Percentiles rank a stretch among this genome's conserved stretches.
Evolutionary conservation across 1,139 yeast species (phyloP).

Genomic region (Scheffersomyces cryptocercus): DNA sequence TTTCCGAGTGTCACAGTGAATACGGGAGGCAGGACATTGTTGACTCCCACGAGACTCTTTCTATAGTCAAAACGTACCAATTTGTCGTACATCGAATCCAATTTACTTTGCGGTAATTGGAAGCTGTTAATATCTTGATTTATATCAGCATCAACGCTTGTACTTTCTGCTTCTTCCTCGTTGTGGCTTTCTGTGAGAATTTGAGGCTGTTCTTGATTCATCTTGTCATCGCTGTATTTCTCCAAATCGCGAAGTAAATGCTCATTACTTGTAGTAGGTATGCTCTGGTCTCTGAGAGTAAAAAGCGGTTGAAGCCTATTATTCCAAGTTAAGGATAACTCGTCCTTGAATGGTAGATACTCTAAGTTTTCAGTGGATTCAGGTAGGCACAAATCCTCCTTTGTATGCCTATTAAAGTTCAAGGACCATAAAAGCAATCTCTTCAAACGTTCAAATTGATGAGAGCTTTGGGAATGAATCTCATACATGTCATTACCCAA

Average conservation of each 20-base stretch:
- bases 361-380: slow-evolving; percentile 4
- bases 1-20: slow-evolving; percentile 42
- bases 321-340: slow-evolving; percentile 38
- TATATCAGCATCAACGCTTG: neutral
- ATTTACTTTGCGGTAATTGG: slow-evolving; percentile 4
- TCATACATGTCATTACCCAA: slow-evolving; percentile 25
- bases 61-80: slow-evolving; percentile 22
- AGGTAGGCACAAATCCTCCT: slow-evolving; percentile 22
- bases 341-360: slow-evolving; percentile 32
- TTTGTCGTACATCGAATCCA: slow-evolving; percentile 14
- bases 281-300: slow-evolving; percentile 10
- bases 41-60: slow-evolving; percentile 15
- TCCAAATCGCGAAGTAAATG: slow-evolving; percentile 15
- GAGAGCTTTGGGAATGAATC: slow-evolving; percentile 28
- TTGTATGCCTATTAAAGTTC: slow-evolving; percentile 33
- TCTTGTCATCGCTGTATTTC: slow-evolving; percentile 20
- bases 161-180: no score
- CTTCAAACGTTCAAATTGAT: slow-evolving; percentile 34
- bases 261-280: slow-evolving; percentile 3
- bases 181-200: no score
- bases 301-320: slow-evolving; percentile 25
- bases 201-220: slow-evolving; percentile 4
- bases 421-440: slow-evolving; percentile 42
- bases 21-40: slow-evolving; percentile 18
- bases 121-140: neutral